A percentile compares a stretch with the other conserved stretches of the same genome.
Evolutionary conservation across 1,139 yeast genomes (phyloP).

Genomic region (Yamadazyma trypodendri): DNA sequence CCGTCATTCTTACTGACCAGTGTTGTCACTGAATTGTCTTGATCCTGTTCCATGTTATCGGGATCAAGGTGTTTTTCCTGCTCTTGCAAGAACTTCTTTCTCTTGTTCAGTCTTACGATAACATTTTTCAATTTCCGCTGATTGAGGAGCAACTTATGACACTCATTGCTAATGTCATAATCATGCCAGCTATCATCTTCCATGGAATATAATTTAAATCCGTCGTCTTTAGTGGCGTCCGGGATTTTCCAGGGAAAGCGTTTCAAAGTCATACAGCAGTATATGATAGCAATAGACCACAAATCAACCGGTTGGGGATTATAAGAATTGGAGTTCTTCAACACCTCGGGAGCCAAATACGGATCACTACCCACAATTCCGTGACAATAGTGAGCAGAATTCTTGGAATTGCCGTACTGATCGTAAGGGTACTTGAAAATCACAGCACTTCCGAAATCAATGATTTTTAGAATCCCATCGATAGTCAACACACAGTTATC

Average conservation of each 20-base stretch:
- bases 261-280: too few species aligned
- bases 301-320: conserved; percentile 93
- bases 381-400: conserved; percentile 72
- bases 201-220: conserved; percentile 66
- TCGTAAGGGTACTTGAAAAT: conserved; percentile 93
- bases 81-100: conserved; percentile 26
- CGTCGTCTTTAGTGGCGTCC: conserved; percentile 72
- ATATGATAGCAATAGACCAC: conserved; percentile 96
- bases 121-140: conserved; percentile 46
- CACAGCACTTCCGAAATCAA: conserved; percentile 95
- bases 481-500: conserved; percentile 91
- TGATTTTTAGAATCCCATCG: conserved; percentile 84
- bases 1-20: too few species aligned
- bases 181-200: conserved; percentile 53
- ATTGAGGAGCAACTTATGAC: conserved; percentile 45
- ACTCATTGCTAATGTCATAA: conserved; percentile 50
- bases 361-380: conserved; percentile 99
- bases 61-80: background rate
- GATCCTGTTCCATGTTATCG: conserved; percentile 13
- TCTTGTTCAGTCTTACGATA: conserved; percentile 44
- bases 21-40: too few species aligned
- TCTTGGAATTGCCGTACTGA: conserved; percentile 42
- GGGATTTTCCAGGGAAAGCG: conserved; percentile 99
- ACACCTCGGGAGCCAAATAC: conserved; percentile 93
- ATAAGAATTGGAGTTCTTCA: conserved; percentile 63